Evolutionary conservation across 352 stramenopile species (phyloP).

Genomic region (Pythium guiyangense): DNA sequence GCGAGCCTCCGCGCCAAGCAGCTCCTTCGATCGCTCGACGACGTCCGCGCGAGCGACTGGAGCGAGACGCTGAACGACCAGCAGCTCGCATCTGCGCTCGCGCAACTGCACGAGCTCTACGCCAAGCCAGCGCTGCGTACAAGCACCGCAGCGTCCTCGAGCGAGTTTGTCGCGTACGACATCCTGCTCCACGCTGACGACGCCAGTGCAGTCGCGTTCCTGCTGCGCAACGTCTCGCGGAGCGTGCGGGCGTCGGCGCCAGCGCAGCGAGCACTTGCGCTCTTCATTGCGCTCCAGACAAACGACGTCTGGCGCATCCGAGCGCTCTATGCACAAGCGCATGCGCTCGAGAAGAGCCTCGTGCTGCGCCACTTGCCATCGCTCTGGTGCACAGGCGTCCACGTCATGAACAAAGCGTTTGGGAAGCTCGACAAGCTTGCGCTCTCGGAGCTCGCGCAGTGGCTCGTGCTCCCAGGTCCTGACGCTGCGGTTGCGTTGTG

Average conservation of each 20-base stretch:
- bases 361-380: constrained; percentile 32
- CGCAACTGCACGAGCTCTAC: constrained; percentile 44
- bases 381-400: constrained; percentile 30
- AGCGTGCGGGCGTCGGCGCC: constrained; percentile 8
- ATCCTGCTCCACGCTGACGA: constrained; percentile 57
- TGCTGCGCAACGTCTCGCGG: constrained; percentile 31
- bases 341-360: constrained; percentile 32
- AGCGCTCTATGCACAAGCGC: constrained; percentile 18
- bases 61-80: constrained; percentile 70
- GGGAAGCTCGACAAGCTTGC: constrained; percentile 54
- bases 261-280: constrained; percentile 30
- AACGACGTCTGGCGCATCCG: constrained; percentile 36
- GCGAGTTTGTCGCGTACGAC: constrained; percentile 52
- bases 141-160: neutral
- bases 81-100: constrained; percentile 57
- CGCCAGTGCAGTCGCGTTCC: constrained; percentile 30
- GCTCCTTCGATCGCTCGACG: constrained; percentile 17
- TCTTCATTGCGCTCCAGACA: constrained; percentile 55
- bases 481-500: constrained; percentile 29
- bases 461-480: constrained; percentile 18
- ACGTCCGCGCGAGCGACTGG: constrained; percentile 32
- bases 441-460: constrained; percentile 32
- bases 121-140: neutral
- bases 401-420: constrained; percentile 57
- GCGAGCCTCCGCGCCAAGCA: constrained; percentile 31